A percentile compares a stretch with the other conserved stretches of the same genome.
phyloP scores from a whole-genome alignment of 306 rosid species.

The Alnus rubra region DNA sequence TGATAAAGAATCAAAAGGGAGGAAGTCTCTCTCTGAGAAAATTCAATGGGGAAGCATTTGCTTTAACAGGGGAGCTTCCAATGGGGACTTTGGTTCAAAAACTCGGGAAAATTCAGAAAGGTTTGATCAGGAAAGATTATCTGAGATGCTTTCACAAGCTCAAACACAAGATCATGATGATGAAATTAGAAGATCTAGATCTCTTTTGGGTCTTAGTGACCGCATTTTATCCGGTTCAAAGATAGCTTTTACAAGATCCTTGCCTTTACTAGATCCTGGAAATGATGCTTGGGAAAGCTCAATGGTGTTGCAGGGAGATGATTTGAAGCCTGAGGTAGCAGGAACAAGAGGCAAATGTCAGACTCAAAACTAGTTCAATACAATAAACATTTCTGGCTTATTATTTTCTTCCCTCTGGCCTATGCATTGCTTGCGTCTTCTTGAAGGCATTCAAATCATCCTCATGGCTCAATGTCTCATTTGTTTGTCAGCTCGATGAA shows the following conservation, averaged over 20 bases:
- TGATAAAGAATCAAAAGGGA: slow-evolving; percentile 61
- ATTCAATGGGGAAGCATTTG: slow-evolving; percentile 95
- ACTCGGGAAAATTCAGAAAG: slow-evolving; percentile 44
- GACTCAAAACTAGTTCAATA: slow-evolving; percentile 29
- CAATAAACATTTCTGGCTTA: slow-evolving; percentile 14
- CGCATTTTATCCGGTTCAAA: slow-evolving; percentile 40
- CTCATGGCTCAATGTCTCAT: slow-evolving; percentile 17
- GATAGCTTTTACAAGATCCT: slow-evolving; percentile 8
- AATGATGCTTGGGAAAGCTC: slow-evolving; percentile 34
- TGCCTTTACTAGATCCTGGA: slow-evolving; percentile 27
- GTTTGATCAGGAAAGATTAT: slow-evolving; percentile 40
- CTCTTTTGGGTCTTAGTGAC: slow-evolving; percentile 37
- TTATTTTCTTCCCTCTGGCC: slow-evolving; percentile 20
- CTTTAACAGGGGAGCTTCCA: slow-evolving; percentile 61
- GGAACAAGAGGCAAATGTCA: slow-evolving; percentile 27
- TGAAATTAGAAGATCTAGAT: slow-evolving; percentile 35
- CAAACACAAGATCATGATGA: slow-evolving; percentile 45
- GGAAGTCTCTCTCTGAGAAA: slow-evolving; percentile 71
- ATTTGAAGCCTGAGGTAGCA: slow-evolving; percentile 37
- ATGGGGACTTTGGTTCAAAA: slow-evolving; percentile 45
- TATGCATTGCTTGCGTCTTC: slow-evolving; percentile 19
- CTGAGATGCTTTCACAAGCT: slow-evolving; percentile 34
- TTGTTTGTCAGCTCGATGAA: not conserved
- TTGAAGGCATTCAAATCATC: slow-evolving; percentile 33
- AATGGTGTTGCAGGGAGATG: slow-evolving; percentile 30